Percentiles rank a stretch among this genome's conserved stretches.
Evolutionary conservation across 306 rosid species (phyloP).

Genomic region (Hippophae tibetana): DNA sequence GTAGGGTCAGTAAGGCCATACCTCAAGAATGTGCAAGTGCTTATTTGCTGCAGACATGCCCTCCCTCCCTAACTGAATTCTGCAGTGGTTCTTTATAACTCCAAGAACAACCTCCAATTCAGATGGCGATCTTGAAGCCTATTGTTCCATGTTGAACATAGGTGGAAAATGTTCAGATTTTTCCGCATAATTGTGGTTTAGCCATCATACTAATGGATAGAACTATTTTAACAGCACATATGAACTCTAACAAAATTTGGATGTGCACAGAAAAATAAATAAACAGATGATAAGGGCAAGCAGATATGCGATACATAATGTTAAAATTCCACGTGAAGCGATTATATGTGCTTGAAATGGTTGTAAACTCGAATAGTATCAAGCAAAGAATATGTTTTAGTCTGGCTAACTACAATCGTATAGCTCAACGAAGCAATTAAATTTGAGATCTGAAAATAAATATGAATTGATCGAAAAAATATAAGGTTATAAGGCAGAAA

Average conservation of each 20-base stretch:
- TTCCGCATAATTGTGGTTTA: background rate
- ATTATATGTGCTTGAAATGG: background rate
- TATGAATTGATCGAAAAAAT: background rate
- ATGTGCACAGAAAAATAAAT: background rate
- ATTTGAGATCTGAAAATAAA: background rate
- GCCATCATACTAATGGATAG: background rate
- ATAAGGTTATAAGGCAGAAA: background rate
- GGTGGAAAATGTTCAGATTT: background rate
- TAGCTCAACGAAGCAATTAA: background rate
- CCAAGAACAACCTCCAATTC: conserved; percentile 88
- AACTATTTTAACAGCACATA: background rate
- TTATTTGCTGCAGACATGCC: conserved; percentile 52
- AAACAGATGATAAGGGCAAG: background rate
- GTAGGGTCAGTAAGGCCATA: conserved; percentile 19
- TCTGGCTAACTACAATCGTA: background rate
- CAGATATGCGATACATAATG: background rate
- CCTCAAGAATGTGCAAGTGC: conserved; percentile 79
- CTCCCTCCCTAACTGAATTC: conserved; percentile 56
- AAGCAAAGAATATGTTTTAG: background rate
- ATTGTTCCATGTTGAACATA: conserved; percentile 4
- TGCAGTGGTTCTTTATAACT: conserved; percentile 72
- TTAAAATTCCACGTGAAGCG: background rate
- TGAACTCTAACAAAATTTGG: background rate
- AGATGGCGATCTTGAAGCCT: conserved; percentile 79
- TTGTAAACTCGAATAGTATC: background rate